A percentile compares a stretch with the other conserved stretches of the same genome.
Evolutionary conservation across 1,284 basidiomycete genomes (phyloP).

Genomic region (Gymnopus androsaceus): DNA sequence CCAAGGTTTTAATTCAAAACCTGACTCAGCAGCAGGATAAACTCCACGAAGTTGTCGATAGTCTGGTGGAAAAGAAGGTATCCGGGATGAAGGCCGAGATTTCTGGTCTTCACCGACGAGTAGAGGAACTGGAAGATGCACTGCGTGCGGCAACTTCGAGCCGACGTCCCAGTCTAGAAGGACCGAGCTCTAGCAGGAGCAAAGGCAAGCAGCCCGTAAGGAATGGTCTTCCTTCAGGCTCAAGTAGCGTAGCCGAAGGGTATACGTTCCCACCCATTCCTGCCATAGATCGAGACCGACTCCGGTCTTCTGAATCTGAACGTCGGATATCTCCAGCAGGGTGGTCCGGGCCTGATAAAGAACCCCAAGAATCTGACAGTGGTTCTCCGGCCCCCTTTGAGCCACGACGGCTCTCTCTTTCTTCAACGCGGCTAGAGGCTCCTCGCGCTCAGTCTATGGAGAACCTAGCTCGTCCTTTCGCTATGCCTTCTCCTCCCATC

Average conservation of each 20-base stretch:
- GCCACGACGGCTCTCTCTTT: constrained; percentile 48
- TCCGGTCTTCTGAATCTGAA: constrained; percentile 18
- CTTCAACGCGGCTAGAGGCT: constrained; percentile 50
- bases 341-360: constrained; percentile 39
- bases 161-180: constrained; percentile 34
- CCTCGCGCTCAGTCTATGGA: constrained; percentile 26
- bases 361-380: constrained; percentile 34
- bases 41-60: constrained; percentile 57
- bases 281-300: constrained; percentile 20
- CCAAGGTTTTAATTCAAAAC: constrained; percentile 51
- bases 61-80: constrained; percentile 57
- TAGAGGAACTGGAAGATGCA: constrained; percentile 60
- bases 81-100: constrained; percentile 61
- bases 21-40: constrained; percentile 59
- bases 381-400: constrained; percentile 52
- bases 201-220: constrained; percentile 39
- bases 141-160: constrained; percentile 40
- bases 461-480: constrained; percentile 16
- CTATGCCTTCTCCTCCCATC: constrained; percentile 34
- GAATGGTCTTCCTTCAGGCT: constrained; percentile 32
- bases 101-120: constrained; percentile 49
- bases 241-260: constrained; percentile 37
- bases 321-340: constrained; percentile 36
- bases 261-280: constrained; percentile 52
- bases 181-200: constrained; percentile 22